Conservation (phyloP, 495 filamentous ascomycete species). For the Tuber microsphaerosporum region DNA sequence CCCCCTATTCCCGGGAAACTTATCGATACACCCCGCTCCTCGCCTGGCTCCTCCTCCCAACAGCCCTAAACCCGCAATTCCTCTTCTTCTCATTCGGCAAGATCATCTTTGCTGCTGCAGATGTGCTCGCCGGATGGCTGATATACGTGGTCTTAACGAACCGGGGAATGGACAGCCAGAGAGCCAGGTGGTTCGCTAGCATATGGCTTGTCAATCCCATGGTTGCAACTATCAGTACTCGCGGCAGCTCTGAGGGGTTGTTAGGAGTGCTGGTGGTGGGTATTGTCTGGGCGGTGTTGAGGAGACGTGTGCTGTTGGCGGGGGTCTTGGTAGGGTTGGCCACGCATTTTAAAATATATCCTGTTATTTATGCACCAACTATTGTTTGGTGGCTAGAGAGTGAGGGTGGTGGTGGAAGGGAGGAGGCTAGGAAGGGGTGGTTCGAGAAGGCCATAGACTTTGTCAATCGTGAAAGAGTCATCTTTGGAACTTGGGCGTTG, state of each 20-base stretch:
- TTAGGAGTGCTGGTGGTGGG: conserved; percentile 74
- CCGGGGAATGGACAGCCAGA: conserved; percentile 49
- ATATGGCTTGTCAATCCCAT: conserved; percentile 96
- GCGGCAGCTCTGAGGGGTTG: conserved; percentile 87
- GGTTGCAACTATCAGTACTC: conserved; percentile 91
- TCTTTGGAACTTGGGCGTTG: conserved; percentile 58
- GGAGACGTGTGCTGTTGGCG: conserved; percentile 56
- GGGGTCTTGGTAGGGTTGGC: conserved; percentile 71
- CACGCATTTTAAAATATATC: conserved; percentile 98
- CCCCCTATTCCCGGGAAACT: conserved; percentile 82
- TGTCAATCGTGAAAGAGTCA: conserved; percentile 56
- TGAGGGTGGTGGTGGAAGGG: conserved; percentile 35
- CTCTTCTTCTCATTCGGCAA: conserved; percentile 81
- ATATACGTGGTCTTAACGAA: conserved; percentile 57
- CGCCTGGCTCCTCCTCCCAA: conserved; percentile 82
- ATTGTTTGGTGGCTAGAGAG: conserved; percentile 82
- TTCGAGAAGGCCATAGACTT: conserved; percentile 45
- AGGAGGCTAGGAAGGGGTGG: conserved; percentile 18
- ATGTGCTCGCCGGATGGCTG: conserved; percentile 83
- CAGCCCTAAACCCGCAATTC: conserved; percentile 52
- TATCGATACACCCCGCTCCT: conserved; percentile 94
- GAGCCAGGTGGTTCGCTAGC: conserved; percentile 61
- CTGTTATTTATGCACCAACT: conserved; percentile 82
- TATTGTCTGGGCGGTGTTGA: conserved; percentile 67
- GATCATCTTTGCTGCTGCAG: conserved; percentile 70